Evolutionary conservation across 805 yeast genomes (phyloP).

Genomic region (Wickerhamiella dianesei): DNA sequence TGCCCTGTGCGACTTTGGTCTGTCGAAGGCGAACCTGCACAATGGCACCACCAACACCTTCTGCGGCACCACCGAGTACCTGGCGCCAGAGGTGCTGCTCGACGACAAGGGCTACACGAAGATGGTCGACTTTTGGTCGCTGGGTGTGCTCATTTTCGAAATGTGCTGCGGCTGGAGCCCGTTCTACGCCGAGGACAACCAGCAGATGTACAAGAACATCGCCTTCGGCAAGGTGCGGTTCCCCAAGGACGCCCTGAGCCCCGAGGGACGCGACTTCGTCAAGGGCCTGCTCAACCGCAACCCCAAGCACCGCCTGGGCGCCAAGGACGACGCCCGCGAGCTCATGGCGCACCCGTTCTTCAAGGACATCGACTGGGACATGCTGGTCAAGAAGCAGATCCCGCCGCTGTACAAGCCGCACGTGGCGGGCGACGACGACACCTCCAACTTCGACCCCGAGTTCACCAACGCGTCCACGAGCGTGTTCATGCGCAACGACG

Average conservation of each 20-base stretch:
- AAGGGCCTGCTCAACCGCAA: slow-evolving; percentile 90
- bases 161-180: slow-evolving; percentile 99
- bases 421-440: slow-evolving; percentile 77
- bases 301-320: slow-evolving; percentile 90
- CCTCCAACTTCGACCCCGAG: slow-evolving; percentile 95
- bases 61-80: slow-evolving; percentile 96
- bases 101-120: slow-evolving; percentile 96
- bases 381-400: slow-evolving; percentile 59
- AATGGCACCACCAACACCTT: slow-evolving; percentile 83
- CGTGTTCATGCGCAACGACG: slow-evolving; percentile 43
- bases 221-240: slow-evolving; percentile 97
- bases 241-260: slow-evolving; percentile 86
- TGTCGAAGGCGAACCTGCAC: slow-evolving; percentile 81
- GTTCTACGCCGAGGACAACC: slow-evolving; percentile 93
- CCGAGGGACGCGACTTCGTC: slow-evolving; percentile 90
- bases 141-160: slow-evolving; percentile 92
- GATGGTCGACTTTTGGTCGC: slow-evolving; percentile 98
- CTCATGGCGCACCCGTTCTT: slow-evolving; percentile 86
- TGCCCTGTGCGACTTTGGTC: slow-evolving; percentile 93
- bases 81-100: slow-evolving; percentile 90
- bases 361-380: slow-evolving; percentile 80
- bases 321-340: slow-evolving; percentile 83
- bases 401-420: slow-evolving; percentile 98
- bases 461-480: slow-evolving; percentile 87
- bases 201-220: slow-evolving; percentile 97